Conservation (phyloP, 2,329 filamentous ascomycete species). For the Scytalidium lignicola region DNA sequence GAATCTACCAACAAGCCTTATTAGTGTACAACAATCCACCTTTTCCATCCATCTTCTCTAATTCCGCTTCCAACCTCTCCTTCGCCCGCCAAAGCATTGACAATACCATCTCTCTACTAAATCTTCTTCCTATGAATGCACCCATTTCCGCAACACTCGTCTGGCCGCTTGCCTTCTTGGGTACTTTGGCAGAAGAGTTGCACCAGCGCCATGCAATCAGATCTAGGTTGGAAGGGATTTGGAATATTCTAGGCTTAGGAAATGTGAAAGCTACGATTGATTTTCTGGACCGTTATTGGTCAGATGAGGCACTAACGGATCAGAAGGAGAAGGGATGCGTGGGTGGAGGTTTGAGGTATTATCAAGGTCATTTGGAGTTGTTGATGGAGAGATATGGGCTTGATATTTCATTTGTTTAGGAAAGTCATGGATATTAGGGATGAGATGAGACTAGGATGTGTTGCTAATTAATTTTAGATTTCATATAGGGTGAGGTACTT, state of each 20-base stretch:
- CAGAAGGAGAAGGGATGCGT: no score
- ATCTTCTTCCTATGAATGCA: not conserved
- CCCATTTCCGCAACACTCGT: not conserved
- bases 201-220: not conserved
- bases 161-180: slow-evolving; percentile 1
- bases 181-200: not conserved
- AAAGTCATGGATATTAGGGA: no score
- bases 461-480: no score
- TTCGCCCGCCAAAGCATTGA: not conserved
- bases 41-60: not conserved
- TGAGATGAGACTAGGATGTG: no score
- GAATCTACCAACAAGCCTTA: not conserved
- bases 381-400: no score
- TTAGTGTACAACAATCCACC: not conserved
- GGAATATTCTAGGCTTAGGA: not conserved
- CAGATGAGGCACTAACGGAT: not conserved
- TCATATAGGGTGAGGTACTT: no score
- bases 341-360: no score
- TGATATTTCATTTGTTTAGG: no score
- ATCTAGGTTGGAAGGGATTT: not conserved
- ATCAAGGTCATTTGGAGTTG: no score
- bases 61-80: no score
- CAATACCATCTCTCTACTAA: not conserved
- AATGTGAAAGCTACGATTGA: not conserved
- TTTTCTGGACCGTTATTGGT: not conserved